phyloP scores from a whole-genome alignment of 139 green algal genomes.

The Chlamydomonas incerta region DNA sequence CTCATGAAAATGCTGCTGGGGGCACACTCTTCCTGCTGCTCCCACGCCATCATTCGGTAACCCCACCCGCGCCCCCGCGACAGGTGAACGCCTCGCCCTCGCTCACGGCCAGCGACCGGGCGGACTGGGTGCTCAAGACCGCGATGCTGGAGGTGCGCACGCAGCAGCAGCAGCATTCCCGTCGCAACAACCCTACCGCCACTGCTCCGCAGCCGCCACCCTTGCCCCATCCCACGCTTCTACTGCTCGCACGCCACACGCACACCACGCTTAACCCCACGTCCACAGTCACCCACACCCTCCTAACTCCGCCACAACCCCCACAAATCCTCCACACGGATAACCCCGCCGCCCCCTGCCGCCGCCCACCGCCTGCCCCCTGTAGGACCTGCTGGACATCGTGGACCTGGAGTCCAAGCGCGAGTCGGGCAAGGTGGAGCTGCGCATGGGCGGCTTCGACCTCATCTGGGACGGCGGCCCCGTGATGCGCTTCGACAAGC shows the following conservation, averaged over 20 bases:
- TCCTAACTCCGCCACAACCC: no score
- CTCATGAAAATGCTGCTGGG: no score
- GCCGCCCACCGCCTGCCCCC: neutral
- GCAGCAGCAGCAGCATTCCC: no score
- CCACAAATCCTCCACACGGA: no score
- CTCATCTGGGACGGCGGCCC: conserved; percentile 79
- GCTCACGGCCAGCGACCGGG: conserved; percentile 67
- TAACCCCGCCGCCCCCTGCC: no score
- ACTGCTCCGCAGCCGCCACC: neutral
- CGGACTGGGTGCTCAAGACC: conserved; percentile 78
- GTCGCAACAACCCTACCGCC: no score
- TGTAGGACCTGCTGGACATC: conserved; percentile 69
- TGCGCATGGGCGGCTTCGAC: conserved; percentile 79
- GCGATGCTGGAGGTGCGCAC: conserved; percentile 77
- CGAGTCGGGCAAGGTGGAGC: conserved; percentile 52
- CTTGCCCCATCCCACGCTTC: no score
- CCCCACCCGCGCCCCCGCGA: neutral
- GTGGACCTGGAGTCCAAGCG: conserved; percentile 69
- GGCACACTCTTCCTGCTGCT: no score
- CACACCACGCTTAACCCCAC: no score
- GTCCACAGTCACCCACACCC: no score
- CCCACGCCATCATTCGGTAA: neutral
- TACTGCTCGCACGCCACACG: no score
- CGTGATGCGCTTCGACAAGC: conserved; percentile 58
- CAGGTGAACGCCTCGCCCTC: conserved; percentile 81